Evolutionary conservation across 164 flowering plant species (phyloP).

Genomic region (Stephania cephalantha): DNA sequence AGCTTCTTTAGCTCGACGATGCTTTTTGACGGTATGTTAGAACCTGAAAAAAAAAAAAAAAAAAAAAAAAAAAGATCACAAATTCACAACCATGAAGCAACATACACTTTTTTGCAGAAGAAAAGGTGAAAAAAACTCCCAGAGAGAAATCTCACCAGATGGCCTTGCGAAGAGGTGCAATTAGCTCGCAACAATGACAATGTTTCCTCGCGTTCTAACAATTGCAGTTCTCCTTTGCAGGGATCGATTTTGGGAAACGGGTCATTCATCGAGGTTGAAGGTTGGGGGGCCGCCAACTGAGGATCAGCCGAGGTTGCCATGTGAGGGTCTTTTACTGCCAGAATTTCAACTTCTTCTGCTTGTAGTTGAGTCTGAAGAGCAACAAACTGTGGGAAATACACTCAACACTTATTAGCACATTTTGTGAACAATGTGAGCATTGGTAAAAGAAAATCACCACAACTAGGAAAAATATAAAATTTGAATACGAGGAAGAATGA

Average conservation of each 20-base stretch:
- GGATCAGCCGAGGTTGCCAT: background rate
- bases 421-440: constrained; percentile 4
- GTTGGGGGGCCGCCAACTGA: constrained; percentile 15
- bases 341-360: constrained; percentile 40
- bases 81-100: background rate
- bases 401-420: background rate
- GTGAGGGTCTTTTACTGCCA: constrained; percentile 25
- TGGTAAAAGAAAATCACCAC: background rate
- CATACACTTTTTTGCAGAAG: too few species aligned
- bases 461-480: background rate
- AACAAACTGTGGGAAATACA: constrained; percentile 40
- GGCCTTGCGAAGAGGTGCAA: constrained; percentile 23
- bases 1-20: constrained; percentile 12
- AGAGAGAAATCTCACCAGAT: constrained; percentile 41
- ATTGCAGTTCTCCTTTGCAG: constrained; percentile 32
- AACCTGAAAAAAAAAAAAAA: constrained; percentile 30
- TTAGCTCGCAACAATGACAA: constrained; percentile 36
- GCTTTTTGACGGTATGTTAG: constrained; percentile 37
- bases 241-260: constrained; percentile 17
- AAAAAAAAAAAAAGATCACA: constrained; percentile 9
- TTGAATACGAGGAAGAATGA: background rate
- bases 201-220: constrained; percentile 48
- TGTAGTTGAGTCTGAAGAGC: constrained; percentile 43
- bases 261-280: constrained; percentile 19
- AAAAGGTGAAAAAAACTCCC: background rate